These are phyloP conservation scores for Keithomyces neogunnii DNA, from an alignment of 2,329 filamentous ascomycete genomes.

Conservation along the genomic window DNA sequence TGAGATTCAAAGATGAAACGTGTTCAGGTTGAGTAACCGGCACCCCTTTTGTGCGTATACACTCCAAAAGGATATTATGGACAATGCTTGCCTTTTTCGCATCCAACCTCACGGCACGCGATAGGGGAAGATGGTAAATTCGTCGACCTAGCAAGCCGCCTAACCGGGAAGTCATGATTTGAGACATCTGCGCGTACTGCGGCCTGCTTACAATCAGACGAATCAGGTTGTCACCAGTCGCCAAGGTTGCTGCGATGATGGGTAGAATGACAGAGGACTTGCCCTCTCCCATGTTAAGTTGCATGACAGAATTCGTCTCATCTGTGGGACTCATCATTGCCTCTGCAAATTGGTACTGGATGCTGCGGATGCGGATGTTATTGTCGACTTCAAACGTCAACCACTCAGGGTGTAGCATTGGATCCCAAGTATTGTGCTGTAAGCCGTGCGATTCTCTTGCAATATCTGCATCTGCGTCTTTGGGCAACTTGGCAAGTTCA, in stretches of 20 bases:
- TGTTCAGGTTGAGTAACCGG: slow-evolving; percentile 54
- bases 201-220: slow-evolving; percentile 33
- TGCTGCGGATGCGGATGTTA: slow-evolving; percentile 46
- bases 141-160: background rate
- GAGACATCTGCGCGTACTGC: background rate
- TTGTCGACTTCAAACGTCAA: slow-evolving; percentile 56
- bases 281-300: slow-evolving; percentile 62
- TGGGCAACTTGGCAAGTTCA: slow-evolving; percentile 21
- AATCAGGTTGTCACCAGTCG: slow-evolving; percentile 38
- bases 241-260: slow-evolving; percentile 45
- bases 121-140: background rate
- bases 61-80: background rate
- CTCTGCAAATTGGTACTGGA: slow-evolving; percentile 47
- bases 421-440: slow-evolving; percentile 40
- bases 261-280: slow-evolving; percentile 61
- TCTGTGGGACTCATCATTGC: slow-evolving; percentile 39
- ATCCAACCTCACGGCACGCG: background rate
- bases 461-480: slow-evolving; percentile 19
- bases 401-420: slow-evolving; percentile 42
- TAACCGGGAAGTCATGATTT: background rate
- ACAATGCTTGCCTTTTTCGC: background rate
- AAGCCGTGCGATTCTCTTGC: slow-evolving; percentile 24
- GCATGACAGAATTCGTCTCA: slow-evolving; percentile 42
- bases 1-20: slow-evolving; percentile 51
- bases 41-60: slow-evolving; percentile 30